Conservation (phyloP, 805 yeast genomes). For the Candida andamanensis region DNA sequence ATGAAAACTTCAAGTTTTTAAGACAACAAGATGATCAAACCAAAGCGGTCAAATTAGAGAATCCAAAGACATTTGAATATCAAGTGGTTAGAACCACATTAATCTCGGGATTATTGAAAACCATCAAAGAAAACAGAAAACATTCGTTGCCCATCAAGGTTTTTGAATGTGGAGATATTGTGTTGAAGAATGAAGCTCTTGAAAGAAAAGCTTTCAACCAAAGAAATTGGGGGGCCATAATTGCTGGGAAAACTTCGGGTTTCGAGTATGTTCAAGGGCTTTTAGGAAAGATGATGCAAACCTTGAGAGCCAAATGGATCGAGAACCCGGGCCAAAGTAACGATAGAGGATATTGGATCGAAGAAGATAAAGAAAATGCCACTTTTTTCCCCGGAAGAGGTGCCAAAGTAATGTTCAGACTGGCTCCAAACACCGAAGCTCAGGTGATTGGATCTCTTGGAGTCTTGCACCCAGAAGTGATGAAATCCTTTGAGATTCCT, state of each 20-base stretch:
- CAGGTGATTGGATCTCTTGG: conserved; percentile 79
- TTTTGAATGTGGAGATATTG: conserved; percentile 94
- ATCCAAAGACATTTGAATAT: conserved; percentile 94
- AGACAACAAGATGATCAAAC: conserved; percentile 67
- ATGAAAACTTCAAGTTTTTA: conserved; percentile 89
- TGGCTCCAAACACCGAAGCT: conserved; percentile 51
- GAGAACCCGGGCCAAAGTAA: conserved; percentile 47
- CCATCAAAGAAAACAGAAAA: conserved; percentile 92
- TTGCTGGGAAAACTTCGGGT: conserved; percentile 92
- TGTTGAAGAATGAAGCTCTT: conserved; percentile 66
- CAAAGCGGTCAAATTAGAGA: conserved; percentile 84
- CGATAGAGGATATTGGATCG: conserved; percentile 81
- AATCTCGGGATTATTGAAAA: conserved; percentile 91
- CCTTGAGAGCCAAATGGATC: conserved; percentile 84
- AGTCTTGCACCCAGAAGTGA: conserved; percentile 92
- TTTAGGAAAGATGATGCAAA: conserved; percentile 91
- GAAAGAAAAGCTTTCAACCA: conserved; percentile 91
- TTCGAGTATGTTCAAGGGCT: conserved; percentile 94
- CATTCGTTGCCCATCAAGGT: conserved; percentile 93
- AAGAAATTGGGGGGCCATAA: conserved; percentile 92
- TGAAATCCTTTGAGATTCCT: conserved; percentile 82
- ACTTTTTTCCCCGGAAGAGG: conserved; percentile 98
- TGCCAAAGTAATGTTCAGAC: conserved; percentile 77
- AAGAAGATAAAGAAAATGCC: conserved; percentile 57
- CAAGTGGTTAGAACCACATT: conserved; percentile 96